Evolutionary conservation across 2,329 filamentous ascomycete species (phyloP), one percentile per base, ranked within the genome.

Genomic region (Alternaria tenuissima): DNA sequence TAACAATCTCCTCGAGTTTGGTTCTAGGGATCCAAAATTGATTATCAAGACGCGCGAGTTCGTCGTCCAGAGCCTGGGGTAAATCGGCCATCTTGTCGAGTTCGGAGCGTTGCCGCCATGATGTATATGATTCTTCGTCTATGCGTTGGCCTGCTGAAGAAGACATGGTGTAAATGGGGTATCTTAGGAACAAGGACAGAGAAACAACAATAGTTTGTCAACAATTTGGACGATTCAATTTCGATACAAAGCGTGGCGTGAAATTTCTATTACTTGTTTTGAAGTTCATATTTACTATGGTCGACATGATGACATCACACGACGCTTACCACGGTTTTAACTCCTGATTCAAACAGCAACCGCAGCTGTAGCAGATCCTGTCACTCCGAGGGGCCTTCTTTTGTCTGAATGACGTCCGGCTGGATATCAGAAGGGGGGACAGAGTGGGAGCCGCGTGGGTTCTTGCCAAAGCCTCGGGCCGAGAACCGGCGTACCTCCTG

Each of bases 1-100:
- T 24, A 9, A 72, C 68, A 26, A 75, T 72, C 5, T 69, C 42
- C 42, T 69, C 69, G 20, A 75, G 47, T 44, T 73, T 72, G 4
- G 54, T 12, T 5, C 46, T 34, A 0, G 67, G 61, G 4, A 75
- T 64, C 71, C 68, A 72, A 32, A 75, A 72, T 9, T 71, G 52
- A n/a, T 62, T 16, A 11, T 71, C 69, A 16, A 74, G 48, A n/a
- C 51, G 48, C n/a, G 64, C 38, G 9, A 75, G 46, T 48, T 70
- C 67, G 18, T 66, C 44, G 48, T 72, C 67, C 5, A 73, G 61
- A 28, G 64, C 62, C 4, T 58, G 52, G 18, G 67, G 59, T 18
- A 73, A 22, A 34, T 67, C 60, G 20, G 65, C 56, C 59, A 70
- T 65, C 20, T 61, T 54, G 9, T 62, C 51, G 8, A 69, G 58